Percentiles rank a stretch among this genome's conserved stretches.
These are phyloP conservation scores for Rhodotorula graminis DNA, from an alignment of 768 basidiomycete species.

Conservation along the genomic window DNA sequence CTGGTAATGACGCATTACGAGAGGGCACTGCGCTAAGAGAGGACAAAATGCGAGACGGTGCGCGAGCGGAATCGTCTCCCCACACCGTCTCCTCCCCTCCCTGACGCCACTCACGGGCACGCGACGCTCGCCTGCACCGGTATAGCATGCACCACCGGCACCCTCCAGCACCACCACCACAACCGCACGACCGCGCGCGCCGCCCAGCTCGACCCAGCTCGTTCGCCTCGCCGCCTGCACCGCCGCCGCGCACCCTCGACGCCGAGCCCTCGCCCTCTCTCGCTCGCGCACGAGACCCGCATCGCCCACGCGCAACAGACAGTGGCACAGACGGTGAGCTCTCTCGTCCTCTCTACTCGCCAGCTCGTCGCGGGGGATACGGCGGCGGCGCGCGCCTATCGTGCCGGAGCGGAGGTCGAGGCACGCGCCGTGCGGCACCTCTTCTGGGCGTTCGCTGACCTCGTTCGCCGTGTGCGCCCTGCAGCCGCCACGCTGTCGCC, in stretches of 20 bases:
- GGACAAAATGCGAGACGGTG: too few relatives aligned
- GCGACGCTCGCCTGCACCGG: too few relatives aligned
- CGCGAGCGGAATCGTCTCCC: too few relatives aligned
- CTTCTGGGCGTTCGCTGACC: background rate
- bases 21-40: too few relatives aligned
- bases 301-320: background rate
- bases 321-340: background rate
- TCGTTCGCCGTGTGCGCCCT: background rate
- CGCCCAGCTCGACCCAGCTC: background rate
- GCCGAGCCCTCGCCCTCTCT: background rate
- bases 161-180: background rate
- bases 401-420: background rate
- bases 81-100: too few relatives aligned
- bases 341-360: background rate
- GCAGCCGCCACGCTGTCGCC: slow-evolving; percentile 3
- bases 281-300: background rate
- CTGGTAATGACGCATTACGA: too few relatives aligned
- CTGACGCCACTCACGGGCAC: too few relatives aligned
- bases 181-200: background rate
- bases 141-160: too few relatives aligned
- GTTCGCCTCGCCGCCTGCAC: too few relatives aligned
- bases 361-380: background rate
- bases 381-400: background rate
- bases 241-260: background rate
- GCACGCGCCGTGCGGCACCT: background rate